A percentile compares a stretch with the other conserved stretches of the same genome.
phyloP scores from a whole-genome alignment of 2,329 filamentous ascomycete species.

The Talaromyces sp. region DNA sequence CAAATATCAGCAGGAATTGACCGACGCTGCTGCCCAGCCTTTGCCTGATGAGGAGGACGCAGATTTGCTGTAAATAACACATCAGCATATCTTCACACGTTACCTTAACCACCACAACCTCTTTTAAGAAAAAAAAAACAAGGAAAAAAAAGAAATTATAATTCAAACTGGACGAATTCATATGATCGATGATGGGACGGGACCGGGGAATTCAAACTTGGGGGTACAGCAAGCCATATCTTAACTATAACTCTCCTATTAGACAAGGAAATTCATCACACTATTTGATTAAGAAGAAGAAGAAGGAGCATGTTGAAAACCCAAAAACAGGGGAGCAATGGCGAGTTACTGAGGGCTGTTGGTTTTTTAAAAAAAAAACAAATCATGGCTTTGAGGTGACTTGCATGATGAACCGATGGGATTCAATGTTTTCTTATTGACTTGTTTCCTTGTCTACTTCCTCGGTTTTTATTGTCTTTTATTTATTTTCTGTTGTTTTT shows the following conservation, averaged over 20 bases:
- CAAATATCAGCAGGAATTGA: conserved; percentile 82
- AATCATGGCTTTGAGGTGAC: not conserved
- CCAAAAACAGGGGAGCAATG: not conserved
- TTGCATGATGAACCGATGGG: not conserved
- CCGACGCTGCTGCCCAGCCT: conserved; percentile 70
- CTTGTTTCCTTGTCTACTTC: not conserved
- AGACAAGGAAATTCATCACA: not conserved
- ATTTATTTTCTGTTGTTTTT: not conserved
- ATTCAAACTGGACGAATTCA: not conserved
- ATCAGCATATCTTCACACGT: not conserved
- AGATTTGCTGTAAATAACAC: conserved; percentile 33
- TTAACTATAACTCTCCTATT: not conserved
- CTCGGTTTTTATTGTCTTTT: not conserved
- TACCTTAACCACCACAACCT: not conserved
- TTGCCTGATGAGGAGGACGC: conserved; percentile 94
- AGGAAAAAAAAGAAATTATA: not conserved
- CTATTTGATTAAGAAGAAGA: not conserved
- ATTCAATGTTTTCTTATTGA: too few species aligned
- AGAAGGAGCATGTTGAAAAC: too few species aligned
- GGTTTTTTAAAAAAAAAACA: too few species aligned
- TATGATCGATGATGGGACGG: not conserved
- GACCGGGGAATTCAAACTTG: not conserved
- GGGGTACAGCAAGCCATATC: conserved; percentile 13
- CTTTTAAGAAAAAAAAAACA: not conserved
- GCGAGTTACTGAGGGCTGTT: too few species aligned